These are phyloP conservation scores for Cucurbitaria berberidis DNA, from an alignment of 2,329 filamentous ascomycete species.

Conservation along the genomic window DNA sequence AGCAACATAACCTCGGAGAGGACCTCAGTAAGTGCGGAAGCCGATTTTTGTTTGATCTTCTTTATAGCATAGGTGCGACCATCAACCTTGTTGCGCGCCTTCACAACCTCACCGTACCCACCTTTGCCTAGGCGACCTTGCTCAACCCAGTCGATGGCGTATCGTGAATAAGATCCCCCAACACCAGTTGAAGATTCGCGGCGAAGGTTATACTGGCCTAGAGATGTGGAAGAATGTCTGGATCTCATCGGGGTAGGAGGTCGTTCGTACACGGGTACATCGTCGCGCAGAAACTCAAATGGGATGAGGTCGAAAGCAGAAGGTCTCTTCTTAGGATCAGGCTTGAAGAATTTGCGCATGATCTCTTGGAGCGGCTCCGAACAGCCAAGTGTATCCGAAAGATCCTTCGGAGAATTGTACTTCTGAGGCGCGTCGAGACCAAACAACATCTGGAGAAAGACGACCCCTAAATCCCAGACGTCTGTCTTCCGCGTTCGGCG, in stretches of 20 bases:
- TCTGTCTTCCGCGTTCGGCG: conserved; percentile 76
- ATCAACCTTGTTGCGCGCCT: conserved; percentile 92
- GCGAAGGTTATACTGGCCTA: conserved; percentile 40
- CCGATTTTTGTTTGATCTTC: conserved; percentile 85
- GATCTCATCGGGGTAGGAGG: conserved; percentile 44
- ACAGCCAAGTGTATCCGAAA: conserved; percentile 74
- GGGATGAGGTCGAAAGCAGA: conserved; percentile 77
- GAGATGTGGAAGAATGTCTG: conserved; percentile 46
- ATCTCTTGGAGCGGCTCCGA: conserved; percentile 81
- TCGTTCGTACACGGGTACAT: conserved; percentile 52
- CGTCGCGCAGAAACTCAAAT: conserved; percentile 61
- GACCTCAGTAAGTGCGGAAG: conserved; percentile 76
- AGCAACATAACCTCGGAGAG: conserved; percentile 85
- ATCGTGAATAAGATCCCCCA: conserved; percentile 68
- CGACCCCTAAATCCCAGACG: conserved; percentile 91
- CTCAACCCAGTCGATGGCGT: conserved; percentile 88
- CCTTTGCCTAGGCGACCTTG: conserved; percentile 88
- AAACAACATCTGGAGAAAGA: conserved; percentile 93
- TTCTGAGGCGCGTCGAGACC: conserved; percentile 77
- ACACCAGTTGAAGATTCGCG: conserved; percentile 45
- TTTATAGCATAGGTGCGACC: conserved; percentile 95
- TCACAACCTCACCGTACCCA: conserved; percentile 95
- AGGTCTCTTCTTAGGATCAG: conserved; percentile 81
- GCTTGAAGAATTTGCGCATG: conserved; percentile 81
- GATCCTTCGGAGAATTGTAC: conserved; percentile 77